Evolutionary conservation across 768 basidiomycete genomes (phyloP).

Genomic region (Psilocybe azurescens): DNA sequence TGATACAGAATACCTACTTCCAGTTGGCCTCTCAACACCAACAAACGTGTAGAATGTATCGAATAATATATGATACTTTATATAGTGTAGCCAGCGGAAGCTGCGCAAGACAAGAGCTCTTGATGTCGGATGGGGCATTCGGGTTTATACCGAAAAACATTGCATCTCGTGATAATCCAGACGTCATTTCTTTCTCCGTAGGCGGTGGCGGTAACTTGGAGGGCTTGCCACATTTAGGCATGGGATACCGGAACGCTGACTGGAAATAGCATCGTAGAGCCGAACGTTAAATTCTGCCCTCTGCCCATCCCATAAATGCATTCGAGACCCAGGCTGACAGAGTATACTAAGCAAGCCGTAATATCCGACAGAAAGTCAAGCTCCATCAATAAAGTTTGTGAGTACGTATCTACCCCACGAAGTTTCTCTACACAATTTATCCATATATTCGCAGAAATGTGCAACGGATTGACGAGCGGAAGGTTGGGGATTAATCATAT

Average conservation of each 20-base stretch:
- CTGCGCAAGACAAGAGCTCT: neutral
- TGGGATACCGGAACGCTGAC: constrained; percentile 26
- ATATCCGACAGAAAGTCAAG: constrained; percentile 23
- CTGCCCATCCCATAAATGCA: constrained; percentile 10
- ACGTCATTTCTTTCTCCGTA: constrained; percentile 15
- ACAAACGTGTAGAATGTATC: too few species aligned
- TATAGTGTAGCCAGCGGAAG: too few species aligned
- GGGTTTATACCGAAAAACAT: constrained; percentile 14
- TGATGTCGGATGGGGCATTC: constrained; percentile 8
- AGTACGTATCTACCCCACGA: neutral
- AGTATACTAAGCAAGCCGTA: constrained; percentile 17
- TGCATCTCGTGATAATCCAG: constrained; percentile 14
- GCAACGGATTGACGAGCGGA: neutral
- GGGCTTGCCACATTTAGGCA: constrained; percentile 17
- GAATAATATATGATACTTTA: too few species aligned
- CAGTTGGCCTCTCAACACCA: constrained; percentile 1
- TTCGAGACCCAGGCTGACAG: constrained; percentile 9
- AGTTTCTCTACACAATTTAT: neutral
- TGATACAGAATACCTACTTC: neutral
- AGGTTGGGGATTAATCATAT: neutral
- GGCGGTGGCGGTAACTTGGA: constrained; percentile 13
- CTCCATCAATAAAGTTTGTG: constrained; percentile 18
- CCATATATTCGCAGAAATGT: neutral
- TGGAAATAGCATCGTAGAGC: constrained; percentile 16
- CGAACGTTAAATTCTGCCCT: constrained; percentile 15